A percentile compares a stretch with the other conserved stretches of the same genome.
Evolutionary conservation across 2,329 filamentous ascomycete genomes (phyloP).

Genomic region (Penicillium concentricum): DNA sequence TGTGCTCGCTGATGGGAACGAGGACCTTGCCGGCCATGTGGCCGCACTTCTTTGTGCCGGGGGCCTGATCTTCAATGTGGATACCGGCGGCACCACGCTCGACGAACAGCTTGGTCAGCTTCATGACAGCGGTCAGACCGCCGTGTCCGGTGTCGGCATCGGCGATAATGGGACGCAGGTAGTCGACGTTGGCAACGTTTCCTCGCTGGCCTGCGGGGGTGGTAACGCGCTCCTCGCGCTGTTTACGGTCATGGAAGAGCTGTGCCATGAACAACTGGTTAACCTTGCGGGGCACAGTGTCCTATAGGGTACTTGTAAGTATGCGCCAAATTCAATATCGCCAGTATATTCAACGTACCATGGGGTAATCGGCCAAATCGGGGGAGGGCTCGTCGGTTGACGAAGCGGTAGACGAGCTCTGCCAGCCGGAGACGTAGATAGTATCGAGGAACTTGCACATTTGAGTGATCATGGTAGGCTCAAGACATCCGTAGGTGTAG

Average conservation of each 20-base stretch:
- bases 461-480: constrained; percentile 97
- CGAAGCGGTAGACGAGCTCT: constrained; percentile 94
- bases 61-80: constrained; percentile 97
- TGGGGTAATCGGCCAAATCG: constrained; percentile 96
- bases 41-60: constrained; percentile 98
- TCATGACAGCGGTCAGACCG: constrained; percentile 98
- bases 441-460: constrained; percentile 99
- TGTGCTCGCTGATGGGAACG: constrained; percentile 95
- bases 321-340: background rate
- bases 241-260: constrained; percentile 98
- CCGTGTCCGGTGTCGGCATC: constrained; percentile 98
- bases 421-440: constrained; percentile 98
- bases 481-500: constrained; percentile 95
- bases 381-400: constrained; percentile 93
- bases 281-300: constrained; percentile 97
- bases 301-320: constrained; percentile 52
- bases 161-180: constrained; percentile 90
- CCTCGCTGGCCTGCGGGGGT: constrained; percentile 70
- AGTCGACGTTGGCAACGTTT: constrained; percentile 80
- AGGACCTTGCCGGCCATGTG: constrained; percentile 99
- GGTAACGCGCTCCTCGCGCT: constrained; percentile 88
- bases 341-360: constrained; percentile 55
- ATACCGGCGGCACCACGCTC: constrained; percentile 97
- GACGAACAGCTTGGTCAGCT: constrained; percentile 95
- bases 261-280: constrained; percentile 97